Conservation (phyloP, 2,329 filamentous ascomycete genomes). For the Aspergillus bombycis region DNA sequence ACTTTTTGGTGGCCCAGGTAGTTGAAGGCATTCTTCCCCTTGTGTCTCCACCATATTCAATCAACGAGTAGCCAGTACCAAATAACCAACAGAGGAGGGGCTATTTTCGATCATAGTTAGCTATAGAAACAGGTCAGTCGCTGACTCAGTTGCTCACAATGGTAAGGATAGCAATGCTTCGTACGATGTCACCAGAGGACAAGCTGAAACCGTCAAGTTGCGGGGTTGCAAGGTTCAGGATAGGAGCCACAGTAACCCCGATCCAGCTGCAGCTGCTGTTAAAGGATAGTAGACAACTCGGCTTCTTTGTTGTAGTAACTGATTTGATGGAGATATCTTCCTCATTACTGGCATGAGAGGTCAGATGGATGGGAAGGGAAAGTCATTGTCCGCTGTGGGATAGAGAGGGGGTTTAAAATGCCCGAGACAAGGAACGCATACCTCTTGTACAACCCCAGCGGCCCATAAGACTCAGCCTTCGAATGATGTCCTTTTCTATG, state of each 20-base stretch:
- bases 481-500: not conserved
- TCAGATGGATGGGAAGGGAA: no score
- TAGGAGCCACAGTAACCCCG: no score
- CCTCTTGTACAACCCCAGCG: not conserved
- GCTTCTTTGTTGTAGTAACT: constrained; percentile 18
- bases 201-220: constrained; percentile 28
- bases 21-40: constrained; percentile 24
- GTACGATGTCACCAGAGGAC: constrained; percentile 23
- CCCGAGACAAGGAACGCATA: not conserved
- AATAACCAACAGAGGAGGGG: not conserved
- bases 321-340: constrained; percentile 27
- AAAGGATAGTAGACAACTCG: constrained; percentile 17
- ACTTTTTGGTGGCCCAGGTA: not conserved
- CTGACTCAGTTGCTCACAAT: not conserved
- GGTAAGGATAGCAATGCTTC: not conserved
- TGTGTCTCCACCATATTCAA: constrained; percentile 22
- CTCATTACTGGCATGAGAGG: not conserved
- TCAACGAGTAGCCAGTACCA: constrained; percentile 17
- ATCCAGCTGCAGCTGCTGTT: constrained; percentile 14
- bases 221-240: constrained; percentile 32
- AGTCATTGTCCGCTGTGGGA: no score
- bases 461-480: not conserved
- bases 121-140: constrained; percentile 1
- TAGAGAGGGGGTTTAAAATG: not conserved
- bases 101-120: not conserved